A percentile compares a stretch with the other conserved stretches of the same genome.
Evolutionary conservation across 2,329 filamentous ascomycete species (phyloP).

Genomic region (Metarhizium robertsii): DNA sequence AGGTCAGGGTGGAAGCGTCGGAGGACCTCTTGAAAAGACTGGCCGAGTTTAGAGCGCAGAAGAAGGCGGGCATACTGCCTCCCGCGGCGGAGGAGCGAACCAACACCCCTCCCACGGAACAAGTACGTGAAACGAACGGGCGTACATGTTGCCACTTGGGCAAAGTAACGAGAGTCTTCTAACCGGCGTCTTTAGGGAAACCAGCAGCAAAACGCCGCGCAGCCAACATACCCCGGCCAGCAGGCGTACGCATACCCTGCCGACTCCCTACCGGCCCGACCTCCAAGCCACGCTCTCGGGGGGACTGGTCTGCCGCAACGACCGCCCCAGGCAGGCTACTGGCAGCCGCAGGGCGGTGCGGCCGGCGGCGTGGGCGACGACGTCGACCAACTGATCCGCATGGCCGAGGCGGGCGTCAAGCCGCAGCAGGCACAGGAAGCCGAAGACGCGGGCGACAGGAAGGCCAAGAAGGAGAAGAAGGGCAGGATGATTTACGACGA

Average conservation of each 20-base stretch:
- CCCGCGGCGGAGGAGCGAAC: background rate
- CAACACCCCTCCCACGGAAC: constrained; percentile 13
- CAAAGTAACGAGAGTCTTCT: too few species aligned
- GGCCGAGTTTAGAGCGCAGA: constrained; percentile 64
- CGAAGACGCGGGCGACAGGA: constrained; percentile 47
- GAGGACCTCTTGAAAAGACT: constrained; percentile 74
- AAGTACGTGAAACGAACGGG: constrained; percentile 11
- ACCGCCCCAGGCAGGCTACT: constrained; percentile 25
- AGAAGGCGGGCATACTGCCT: constrained; percentile 14
- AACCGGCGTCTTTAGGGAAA: constrained; percentile 6
- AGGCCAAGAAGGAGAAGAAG: constrained; percentile 56
- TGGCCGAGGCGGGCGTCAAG: constrained; percentile 53
- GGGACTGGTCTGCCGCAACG: constrained; percentile 35
- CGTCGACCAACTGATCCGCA: constrained; percentile 56
- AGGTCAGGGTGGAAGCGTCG: constrained; percentile 62
- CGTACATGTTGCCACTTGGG: too few species aligned
- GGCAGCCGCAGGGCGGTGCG: constrained; percentile 8
- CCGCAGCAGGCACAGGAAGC: constrained; percentile 29
- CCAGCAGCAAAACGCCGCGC: constrained; percentile 12
- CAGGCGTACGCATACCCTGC: constrained; percentile 24
- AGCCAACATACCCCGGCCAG: constrained; percentile 14
- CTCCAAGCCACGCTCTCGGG: constrained; percentile 27
- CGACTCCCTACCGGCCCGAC: constrained; percentile 36
- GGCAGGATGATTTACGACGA: constrained; percentile 73
- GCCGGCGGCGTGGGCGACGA: constrained; percentile 39